Percentiles rank a stretch among this genome's conserved stretches.
Conservation (phyloP, 1,284 basidiomycete genomes). For the Boletus chippewaensis region DNA sequence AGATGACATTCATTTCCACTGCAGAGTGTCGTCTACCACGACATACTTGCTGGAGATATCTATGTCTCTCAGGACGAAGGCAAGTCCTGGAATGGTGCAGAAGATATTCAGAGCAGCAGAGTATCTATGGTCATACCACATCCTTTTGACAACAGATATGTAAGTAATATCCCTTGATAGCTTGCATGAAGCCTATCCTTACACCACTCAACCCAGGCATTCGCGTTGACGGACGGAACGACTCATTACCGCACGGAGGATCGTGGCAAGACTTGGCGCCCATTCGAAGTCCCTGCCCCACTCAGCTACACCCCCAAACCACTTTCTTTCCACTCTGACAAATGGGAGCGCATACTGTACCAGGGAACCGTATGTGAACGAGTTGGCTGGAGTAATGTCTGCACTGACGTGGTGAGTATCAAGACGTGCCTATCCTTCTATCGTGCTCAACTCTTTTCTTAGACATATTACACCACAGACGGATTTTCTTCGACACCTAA, state of each 20-base stretch:
- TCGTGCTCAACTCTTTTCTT: slow-evolving; percentile 3
- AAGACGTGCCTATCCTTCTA: slow-evolving; percentile 10
- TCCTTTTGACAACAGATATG: slow-evolving; percentile 75
- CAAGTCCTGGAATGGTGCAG: slow-evolving; percentile 65
- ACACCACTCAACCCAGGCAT: slow-evolving; percentile 53
- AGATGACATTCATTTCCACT: slow-evolving; percentile 1
- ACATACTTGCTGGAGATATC: slow-evolving; percentile 61
- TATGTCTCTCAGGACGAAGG: slow-evolving; percentile 89
- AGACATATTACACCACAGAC: slow-evolving; percentile 82
- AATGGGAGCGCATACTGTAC: slow-evolving; percentile 76
- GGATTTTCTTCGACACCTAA: slow-evolving; percentile 61
- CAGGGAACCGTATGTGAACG: slow-evolving; percentile 68
- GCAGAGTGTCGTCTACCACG: slow-evolving; percentile 80
- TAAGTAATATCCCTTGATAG: slow-evolving; percentile 33
- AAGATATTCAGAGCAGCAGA: slow-evolving; percentile 56
- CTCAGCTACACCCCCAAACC: slow-evolving; percentile 58
- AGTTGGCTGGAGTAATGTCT: slow-evolving; percentile 55
- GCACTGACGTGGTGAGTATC: slow-evolving; percentile 65
- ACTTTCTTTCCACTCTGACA: slow-evolving; percentile 81
- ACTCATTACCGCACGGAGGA: slow-evolving; percentile 84
- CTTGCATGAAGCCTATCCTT: background rate
- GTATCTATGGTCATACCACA: slow-evolving; percentile 79
- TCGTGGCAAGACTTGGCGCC: slow-evolving; percentile 78
- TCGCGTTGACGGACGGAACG: slow-evolving; percentile 64
- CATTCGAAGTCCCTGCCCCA: slow-evolving; percentile 62